Percentiles rank a stretch among this genome's conserved stretches.
Evolutionary conservation across 2,329 filamentous ascomycete species (phyloP).

Genomic region (Penicillium sp.): DNA sequence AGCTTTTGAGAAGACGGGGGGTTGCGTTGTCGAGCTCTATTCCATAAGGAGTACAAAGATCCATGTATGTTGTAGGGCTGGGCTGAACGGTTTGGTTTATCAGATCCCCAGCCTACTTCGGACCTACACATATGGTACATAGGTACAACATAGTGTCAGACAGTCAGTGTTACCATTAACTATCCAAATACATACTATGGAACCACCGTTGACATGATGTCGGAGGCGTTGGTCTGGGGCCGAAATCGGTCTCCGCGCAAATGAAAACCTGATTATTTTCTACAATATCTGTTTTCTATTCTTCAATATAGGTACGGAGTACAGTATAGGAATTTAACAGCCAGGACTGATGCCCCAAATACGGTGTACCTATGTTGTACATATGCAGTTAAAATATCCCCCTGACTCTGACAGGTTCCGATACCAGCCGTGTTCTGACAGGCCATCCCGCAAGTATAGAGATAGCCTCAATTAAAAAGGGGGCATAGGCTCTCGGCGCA

Average conservation of each 20-base stretch:
- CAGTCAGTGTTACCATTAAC: neutral
- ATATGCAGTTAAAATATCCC: neutral
- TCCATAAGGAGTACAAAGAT: too few species aligned
- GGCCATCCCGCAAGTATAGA: slow-evolving; percentile 10
- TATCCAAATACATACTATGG: neutral
- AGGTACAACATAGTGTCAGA: neutral
- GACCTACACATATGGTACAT: neutral
- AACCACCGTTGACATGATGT: neutral
- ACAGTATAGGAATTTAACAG: neutral
- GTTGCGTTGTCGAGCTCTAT: neutral
- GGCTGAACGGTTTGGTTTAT: neutral
- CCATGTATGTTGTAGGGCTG: neutral
- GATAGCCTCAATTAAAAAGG: slow-evolving; percentile 2
- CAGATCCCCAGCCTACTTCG: too few species aligned
- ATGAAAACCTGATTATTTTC: neutral
- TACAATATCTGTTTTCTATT: neutral
- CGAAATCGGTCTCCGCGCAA: neutral
- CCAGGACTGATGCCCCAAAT: neutral
- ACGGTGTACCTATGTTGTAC: neutral
- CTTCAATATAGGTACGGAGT: neutral
- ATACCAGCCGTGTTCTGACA: neutral
- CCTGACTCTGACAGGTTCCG: neutral
- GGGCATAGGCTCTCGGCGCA: neutral
- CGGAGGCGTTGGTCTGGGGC: neutral
- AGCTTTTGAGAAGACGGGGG: slow-evolving; percentile 1